Percentiles rank a stretch among this genome's conserved stretches.
phyloP scores from a whole-genome alignment of 129 eudicot species.

The Calendula officinalis region DNA sequence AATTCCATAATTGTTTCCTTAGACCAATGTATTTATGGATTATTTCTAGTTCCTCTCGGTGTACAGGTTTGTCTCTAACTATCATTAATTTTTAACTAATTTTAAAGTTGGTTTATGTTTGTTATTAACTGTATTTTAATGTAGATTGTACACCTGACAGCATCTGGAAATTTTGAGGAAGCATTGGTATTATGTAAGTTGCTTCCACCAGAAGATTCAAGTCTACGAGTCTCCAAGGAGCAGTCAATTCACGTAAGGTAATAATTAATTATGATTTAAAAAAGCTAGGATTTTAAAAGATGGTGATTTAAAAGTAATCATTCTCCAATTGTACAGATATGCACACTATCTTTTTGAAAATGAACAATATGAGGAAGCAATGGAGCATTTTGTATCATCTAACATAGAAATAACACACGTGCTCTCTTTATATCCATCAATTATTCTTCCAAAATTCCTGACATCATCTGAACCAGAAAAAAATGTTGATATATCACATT shows the following conservation, averaged over 20 bases:
- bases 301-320: too few relatives aligned
- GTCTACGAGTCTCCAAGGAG: conserved; percentile 92
- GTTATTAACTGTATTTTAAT: conserved; percentile 11
- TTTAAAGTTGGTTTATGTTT: too few relatives aligned
- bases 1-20: conserved; percentile 60
- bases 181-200: conserved; percentile 92
- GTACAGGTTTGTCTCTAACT: conserved; percentile 67
- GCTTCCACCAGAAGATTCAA: conserved; percentile 97
- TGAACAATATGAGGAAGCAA: conserved; percentile 88
- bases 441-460: conserved; percentile 64
- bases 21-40: conserved; percentile 74
- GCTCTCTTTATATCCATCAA: conserved; percentile 82
- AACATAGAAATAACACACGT: conserved; percentile 91
- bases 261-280: not conserved
- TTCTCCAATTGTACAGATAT: conserved; percentile 49
- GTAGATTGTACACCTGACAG: conserved; percentile 97
- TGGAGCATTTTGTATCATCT: conserved; percentile 93
- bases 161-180: conserved; percentile 96
- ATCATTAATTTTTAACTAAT: not conserved
- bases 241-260: conserved; percentile 96
- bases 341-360: conserved; percentile 86
- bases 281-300: too few relatives aligned
- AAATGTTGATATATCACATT: conserved; percentile 39
- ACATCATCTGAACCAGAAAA: conserved; percentile 59
- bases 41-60: conserved; percentile 94